Conservation (phyloP, 768 basidiomycete species). For the Naganishia vishniacii region DNA sequence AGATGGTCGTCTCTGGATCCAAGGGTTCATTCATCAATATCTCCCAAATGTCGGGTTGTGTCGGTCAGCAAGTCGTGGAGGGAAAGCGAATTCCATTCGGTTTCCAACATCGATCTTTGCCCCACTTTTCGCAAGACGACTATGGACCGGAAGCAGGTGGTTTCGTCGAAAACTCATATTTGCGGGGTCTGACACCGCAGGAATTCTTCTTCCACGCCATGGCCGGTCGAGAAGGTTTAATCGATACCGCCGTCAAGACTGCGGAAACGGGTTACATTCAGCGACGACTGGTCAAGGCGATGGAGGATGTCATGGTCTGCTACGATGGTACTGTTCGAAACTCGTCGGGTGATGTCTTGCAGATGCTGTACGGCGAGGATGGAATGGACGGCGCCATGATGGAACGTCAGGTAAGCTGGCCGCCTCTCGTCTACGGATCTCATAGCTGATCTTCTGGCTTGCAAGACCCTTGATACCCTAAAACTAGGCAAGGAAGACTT, state of each 20-base stretch:
- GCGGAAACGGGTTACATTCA: conserved; percentile 99
- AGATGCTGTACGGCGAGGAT: conserved; percentile 96
- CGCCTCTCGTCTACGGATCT: not conserved
- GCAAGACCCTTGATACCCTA: conserved; percentile 71
- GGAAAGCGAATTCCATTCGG: conserved; percentile 98
- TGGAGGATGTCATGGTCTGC: conserved; percentile 94
- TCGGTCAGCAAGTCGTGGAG: conserved; percentile 96
- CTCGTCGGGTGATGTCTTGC: conserved; percentile 89
- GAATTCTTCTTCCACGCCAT: conserved; percentile 99
- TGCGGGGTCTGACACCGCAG: conserved; percentile 90
- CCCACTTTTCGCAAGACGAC: conserved; percentile 97
- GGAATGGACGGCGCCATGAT: conserved; percentile 98
- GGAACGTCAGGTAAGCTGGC: conserved; percentile 65
- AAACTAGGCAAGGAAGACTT: conserved; percentile 74
- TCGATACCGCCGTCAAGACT: conserved; percentile 99
- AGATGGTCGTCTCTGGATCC: conserved; percentile 99
- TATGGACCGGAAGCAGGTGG: conserved; percentile 96
- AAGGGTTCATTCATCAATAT: conserved; percentile 98
- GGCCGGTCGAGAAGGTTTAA: conserved; percentile 98
- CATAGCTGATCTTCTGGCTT: conserved; percentile 15
- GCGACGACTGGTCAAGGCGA: conserved; percentile 91
- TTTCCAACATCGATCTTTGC: conserved; percentile 90
- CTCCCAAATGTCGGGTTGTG: conserved; percentile 99
- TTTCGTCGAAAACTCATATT: conserved; percentile 97
- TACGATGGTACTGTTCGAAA: conserved; percentile 98